A percentile compares a stretch with the other conserved stretches of the same genome.
phyloP scores from a whole-genome alignment of 306 rosid genomes.

The Gillenia trifoliata region DNA sequence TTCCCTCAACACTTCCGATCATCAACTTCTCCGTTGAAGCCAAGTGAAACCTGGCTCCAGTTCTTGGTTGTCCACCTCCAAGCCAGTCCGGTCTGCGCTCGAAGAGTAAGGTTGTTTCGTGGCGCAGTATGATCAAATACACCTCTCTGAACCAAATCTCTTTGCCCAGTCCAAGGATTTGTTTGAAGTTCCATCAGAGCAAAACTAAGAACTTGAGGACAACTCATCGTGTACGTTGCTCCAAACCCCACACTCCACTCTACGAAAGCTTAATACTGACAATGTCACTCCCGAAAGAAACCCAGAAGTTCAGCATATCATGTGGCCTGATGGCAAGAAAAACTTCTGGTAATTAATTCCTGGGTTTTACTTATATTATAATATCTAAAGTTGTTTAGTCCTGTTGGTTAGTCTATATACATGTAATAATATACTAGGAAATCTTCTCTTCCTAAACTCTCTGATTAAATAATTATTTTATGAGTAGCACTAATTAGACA shows the following conservation, averaged over 20 bases:
- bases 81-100: constrained; percentile 6
- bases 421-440: too few species aligned
- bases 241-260: neutral
- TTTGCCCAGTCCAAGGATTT: neutral
- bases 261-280: neutral
- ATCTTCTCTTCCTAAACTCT: too few species aligned
- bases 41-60: neutral
- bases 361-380: neutral
- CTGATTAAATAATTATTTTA: too few species aligned
- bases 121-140: neutral
- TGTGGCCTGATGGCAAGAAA: neutral
- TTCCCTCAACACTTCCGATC: neutral
- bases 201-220: neutral
- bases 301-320: neutral
- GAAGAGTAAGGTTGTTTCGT: constrained; percentile 21
- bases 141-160: neutral
- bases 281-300: neutral
- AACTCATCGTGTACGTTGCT: neutral
- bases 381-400: too few species aligned
- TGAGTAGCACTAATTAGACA: too few species aligned
- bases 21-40: neutral
- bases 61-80: neutral
- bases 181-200: constrained; percentile 10
- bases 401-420: too few species aligned
- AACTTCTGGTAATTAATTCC: neutral